Evolutionary conservation across 1,139 yeast species (phyloP).

Genomic region (Geotrichum aggregatum): DNA sequence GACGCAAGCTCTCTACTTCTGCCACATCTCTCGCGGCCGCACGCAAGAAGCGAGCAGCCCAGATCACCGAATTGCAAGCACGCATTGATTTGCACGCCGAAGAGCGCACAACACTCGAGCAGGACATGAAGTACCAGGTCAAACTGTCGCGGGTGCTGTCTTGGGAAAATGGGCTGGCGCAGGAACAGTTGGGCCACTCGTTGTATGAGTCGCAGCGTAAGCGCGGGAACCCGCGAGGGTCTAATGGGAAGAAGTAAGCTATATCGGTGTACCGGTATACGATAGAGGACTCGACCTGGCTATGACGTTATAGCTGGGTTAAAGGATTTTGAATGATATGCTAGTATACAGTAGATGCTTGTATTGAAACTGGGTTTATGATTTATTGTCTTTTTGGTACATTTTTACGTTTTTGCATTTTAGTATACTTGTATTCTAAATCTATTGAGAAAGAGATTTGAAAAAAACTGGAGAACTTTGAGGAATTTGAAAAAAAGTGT

Average conservation of each 20-base stretch:
- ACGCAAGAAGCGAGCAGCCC: conserved; percentile 10
- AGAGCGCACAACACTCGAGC: conserved; percentile 1
- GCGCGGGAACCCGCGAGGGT: not conserved
- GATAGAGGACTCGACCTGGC: too few relatives aligned
- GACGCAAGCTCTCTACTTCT: conserved; percentile 1
- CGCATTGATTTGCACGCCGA: conserved; percentile 1
- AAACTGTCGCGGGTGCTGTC: conserved; percentile 17
- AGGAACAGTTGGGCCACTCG: conserved; percentile 17
- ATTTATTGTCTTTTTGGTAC: too few relatives aligned
- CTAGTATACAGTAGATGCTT: too few relatives aligned
- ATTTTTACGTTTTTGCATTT: too few relatives aligned
- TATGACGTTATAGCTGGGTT: too few relatives aligned
- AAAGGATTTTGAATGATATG: too few relatives aligned
- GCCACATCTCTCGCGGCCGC: not conserved
- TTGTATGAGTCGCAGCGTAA: conserved; percentile 14
- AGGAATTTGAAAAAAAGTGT: too few relatives aligned
- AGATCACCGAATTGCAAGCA: not conserved
- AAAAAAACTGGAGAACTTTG: too few relatives aligned
- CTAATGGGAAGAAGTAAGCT: not conserved
- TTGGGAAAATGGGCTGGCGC: conserved; percentile 22
- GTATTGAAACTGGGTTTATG: too few relatives aligned
- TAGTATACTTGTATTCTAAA: too few relatives aligned
- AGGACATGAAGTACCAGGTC: conserved; percentile 13
- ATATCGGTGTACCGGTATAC: too few relatives aligned
- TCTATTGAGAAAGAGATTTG: too few relatives aligned